Evolutionary conservation across 345 rosid species (phyloP).

Genomic region (Leavenworthia alabamica): DNA sequence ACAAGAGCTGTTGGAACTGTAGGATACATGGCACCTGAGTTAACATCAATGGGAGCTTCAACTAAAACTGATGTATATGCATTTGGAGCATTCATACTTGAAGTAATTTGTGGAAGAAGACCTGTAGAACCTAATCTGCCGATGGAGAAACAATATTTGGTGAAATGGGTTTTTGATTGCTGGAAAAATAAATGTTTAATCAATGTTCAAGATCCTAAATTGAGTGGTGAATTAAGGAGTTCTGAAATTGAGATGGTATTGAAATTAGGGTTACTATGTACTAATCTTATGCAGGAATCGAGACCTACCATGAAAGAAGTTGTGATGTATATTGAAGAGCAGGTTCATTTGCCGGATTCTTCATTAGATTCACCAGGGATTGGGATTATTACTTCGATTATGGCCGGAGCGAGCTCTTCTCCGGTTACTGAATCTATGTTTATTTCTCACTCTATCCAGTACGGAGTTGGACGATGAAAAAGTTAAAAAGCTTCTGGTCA

Average conservation of each 20-base stretch:
- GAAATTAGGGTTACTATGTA: slow-evolving; percentile 39
- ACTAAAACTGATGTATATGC: slow-evolving; percentile 39
- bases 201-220: slow-evolving; percentile 25
- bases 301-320: slow-evolving; percentile 39
- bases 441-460: slow-evolving; percentile 22
- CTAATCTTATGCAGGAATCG: slow-evolving; percentile 17
- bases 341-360: slow-evolving; percentile 26
- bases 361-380: slow-evolving; percentile 20
- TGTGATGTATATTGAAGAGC: slow-evolving; percentile 17
- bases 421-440: slow-evolving; percentile 15
- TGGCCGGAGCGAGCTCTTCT: background rate
- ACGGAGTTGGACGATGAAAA: slow-evolving; percentile 23
- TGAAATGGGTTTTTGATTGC: slow-evolving; percentile 33
- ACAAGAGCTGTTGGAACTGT: slow-evolving; percentile 41
- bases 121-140: slow-evolving; percentile 28
- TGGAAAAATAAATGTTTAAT: slow-evolving; percentile 27
- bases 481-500: background rate
- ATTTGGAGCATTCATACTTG: slow-evolving; percentile 44
- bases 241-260: slow-evolving; percentile 23
- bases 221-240: slow-evolving; percentile 6
- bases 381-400: slow-evolving; percentile 15
- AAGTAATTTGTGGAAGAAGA: slow-evolving; percentile 48
- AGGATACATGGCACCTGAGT: slow-evolving; percentile 52
- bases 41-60: slow-evolving; percentile 38
- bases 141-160: slow-evolving; percentile 24